A percentile compares a stretch with the other conserved stretches of the same genome.
Evolutionary conservation across 306 rosid genomes (phyloP).

Genomic region (Quercus engelmannii): DNA sequence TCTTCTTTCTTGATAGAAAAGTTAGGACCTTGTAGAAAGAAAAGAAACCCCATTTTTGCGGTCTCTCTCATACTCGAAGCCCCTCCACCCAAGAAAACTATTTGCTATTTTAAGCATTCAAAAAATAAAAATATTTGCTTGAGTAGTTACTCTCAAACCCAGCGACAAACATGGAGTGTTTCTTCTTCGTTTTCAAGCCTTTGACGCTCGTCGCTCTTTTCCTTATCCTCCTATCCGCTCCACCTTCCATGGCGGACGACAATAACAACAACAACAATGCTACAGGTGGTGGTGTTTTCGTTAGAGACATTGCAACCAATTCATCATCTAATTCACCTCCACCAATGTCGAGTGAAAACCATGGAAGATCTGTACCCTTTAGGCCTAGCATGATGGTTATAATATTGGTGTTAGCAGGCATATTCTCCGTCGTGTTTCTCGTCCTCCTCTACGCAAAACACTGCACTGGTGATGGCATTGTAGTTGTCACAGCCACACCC

Average conservation of each 20-base stretch:
- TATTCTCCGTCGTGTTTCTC: constrained; percentile 62
- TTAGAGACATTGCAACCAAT: not conserved
- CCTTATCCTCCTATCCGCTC: not conserved
- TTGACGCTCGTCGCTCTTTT: not conserved
- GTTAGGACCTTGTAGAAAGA: not conserved
- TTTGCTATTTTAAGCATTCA: not conserved
- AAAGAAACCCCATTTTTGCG: not conserved
- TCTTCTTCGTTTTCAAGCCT: not conserved
- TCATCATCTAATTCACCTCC: constrained; percentile 1
- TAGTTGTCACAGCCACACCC: not conserved
- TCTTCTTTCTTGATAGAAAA: not conserved
- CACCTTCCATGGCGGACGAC: not conserved
- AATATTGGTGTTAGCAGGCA: constrained; percentile 43
- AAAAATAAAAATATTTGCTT: not conserved
- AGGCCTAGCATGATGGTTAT: constrained; percentile 55
- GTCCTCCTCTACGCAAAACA: constrained; percentile 80
- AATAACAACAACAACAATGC: not conserved
- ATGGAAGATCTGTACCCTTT: constrained; percentile 17
- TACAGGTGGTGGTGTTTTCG: too few species aligned
- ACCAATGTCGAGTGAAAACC: not conserved
- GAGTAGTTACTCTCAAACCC: not conserved
- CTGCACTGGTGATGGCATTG: constrained; percentile 31
- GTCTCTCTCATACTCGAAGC: constrained; percentile 23
- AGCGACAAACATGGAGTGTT: constrained; percentile 29
- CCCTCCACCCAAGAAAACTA: not conserved